phyloP scores from a whole-genome alignment of 2,329 filamentous ascomycete species.

The Colletotrichum melonis region DNA sequence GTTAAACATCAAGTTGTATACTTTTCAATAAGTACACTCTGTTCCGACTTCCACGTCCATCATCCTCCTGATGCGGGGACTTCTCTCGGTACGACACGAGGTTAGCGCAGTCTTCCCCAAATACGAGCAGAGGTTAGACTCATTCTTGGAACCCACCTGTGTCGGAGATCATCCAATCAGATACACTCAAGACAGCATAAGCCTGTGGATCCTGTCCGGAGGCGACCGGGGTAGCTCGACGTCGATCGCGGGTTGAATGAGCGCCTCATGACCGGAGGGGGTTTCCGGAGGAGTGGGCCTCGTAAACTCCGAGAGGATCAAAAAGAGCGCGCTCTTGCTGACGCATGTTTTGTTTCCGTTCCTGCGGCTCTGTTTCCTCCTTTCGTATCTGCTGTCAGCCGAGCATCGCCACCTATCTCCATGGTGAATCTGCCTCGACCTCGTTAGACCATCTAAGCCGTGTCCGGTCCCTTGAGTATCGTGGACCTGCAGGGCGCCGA shows the following conservation, averaged over 20 bases:
- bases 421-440: neutral
- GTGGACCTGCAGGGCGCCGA: too few relatives aligned
- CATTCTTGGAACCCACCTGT: neutral
- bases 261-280: neutral
- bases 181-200: too few relatives aligned
- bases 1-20: too few relatives aligned
- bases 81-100: neutral
- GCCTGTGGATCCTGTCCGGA: neutral
- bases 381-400: neutral
- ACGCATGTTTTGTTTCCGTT: neutral
- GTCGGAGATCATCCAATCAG: neutral
- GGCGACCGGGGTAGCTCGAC: neutral
- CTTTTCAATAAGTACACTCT: neutral
- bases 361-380: neutral
- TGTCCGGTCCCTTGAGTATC: too few relatives aligned
- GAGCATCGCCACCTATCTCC: too few relatives aligned
- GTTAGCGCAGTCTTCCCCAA: neutral
- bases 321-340: neutral
- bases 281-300: neutral
- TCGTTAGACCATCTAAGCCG: neutral
- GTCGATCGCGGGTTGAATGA: neutral
- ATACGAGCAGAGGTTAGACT: constrained; percentile 17
- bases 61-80: neutral
- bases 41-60: neutral
- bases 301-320: neutral